Evolutionary conservation across 228 moss, liverwort and hornwort species (phyloP), one percentile per base, ranked within the genome.

Genomic region (Sphagnum magellanicum): DNA sequence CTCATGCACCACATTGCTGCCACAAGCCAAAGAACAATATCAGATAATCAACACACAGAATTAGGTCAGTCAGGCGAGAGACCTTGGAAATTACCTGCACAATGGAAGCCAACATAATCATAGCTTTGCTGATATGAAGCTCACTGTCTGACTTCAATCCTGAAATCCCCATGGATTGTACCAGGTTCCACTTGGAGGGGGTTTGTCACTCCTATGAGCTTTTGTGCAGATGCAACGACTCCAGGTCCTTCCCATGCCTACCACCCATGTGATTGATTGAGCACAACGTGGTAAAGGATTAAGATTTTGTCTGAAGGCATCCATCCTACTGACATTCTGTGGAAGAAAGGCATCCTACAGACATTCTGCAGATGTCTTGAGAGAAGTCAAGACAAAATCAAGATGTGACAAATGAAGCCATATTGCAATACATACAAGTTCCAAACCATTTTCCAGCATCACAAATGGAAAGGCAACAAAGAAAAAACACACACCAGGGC

Each of bases 161-260:
- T 90, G 65, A 88, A 93, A 67, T 97, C 97, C 5, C 93, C 97
- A 53, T 93, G 84, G 60, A 97, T 97, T 51, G 97, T 97, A 68
- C 93, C 97, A 10, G 93, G 83, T 79, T 93, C 93, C 4, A 93
- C 97, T 74, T 87, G 81, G 53, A 97, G 75, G 50, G 97, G 97
- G 72, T 91, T 97, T 49, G 97, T 97, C 53, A 82, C 97, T 49
- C 93, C 97, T 46, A 97, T 97, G 74, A 97, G 69, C 81, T 91
- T 93, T 69, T 93, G 83, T 10, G 97, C 93, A 51, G 97, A 83
- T 11, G 97, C 97, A 71, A 97, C 93, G 50, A 93, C 93, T 48
- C 97, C 91, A 10, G 93, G 88, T 15, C 93, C 97, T 79, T 97
- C 91, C 84, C 93, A 90, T 49, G 89, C 94, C 90, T 90, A 72